phyloP scores from a whole-genome alignment of 2,329 filamentous ascomycete species.

The Fusarium paranaense region DNA sequence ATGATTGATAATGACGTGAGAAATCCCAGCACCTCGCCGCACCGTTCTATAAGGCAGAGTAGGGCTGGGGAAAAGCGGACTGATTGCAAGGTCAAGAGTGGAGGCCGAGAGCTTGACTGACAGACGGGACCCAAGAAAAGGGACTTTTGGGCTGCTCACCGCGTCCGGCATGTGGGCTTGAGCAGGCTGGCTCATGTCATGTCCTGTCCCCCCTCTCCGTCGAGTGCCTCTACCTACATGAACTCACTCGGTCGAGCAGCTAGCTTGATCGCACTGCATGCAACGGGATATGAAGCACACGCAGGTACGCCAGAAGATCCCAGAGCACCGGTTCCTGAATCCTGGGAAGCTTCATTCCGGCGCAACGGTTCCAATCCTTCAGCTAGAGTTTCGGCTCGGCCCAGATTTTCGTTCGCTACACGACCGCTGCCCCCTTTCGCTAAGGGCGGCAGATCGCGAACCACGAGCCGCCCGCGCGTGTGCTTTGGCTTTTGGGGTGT shows the following conservation, averaged over 20 bases:
- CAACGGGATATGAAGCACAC: neutral
- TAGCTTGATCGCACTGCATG: neutral
- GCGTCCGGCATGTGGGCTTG: neutral
- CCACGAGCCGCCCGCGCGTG: conserved; percentile 10
- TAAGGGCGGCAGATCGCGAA: conserved; percentile 10
- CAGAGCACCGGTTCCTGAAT: neutral
- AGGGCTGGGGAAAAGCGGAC: conserved; percentile 34
- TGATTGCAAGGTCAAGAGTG: conserved; percentile 17
- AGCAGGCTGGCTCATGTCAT: neutral
- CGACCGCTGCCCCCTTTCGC: neutral
- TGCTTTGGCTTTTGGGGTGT: neutral
- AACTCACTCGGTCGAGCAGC: neutral
- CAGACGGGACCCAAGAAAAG: conserved; percentile 9
- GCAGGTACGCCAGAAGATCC: neutral
- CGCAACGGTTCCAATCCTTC: neutral
- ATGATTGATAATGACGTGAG: conserved; percentile 14
- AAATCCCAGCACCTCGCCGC: conserved; percentile 14
- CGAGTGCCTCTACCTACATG: neutral
- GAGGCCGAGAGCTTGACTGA: conserved; percentile 17
- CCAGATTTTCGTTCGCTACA: neutral
- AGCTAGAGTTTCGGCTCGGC: conserved; percentile 1
- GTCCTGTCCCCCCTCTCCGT: neutral
- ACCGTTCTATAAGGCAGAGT: conserved; percentile 23
- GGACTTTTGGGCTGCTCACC: neutral
- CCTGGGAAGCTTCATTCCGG: neutral